Base-by-base conservation (phyloP, 768 basidiomycete genomes). In the Russula ochroleuca region DNA sequence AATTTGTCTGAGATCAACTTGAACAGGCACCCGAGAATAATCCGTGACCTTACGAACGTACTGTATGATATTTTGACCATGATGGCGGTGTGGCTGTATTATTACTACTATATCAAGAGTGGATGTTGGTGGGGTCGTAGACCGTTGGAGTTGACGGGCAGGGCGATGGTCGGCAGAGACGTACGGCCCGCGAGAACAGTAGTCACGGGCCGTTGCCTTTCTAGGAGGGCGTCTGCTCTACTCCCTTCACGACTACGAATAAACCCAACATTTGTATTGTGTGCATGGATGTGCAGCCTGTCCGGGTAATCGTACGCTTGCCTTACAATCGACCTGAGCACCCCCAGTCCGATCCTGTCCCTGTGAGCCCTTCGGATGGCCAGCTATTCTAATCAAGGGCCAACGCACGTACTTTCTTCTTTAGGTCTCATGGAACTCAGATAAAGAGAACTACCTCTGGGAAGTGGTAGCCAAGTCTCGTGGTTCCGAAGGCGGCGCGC, bases 381-480 rank as follows among this genome's bases (percentile, higher is more conserved):
- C 14, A 23, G 33, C 7, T 23, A 25, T 31, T 49, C 37, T 31
- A 31, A 37, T 15, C 55, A 17, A 23, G 14, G 31, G 7, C 50
- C 59, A 50, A 50, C 10, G 19, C 25, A 38, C 21, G 35, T 25
- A 25, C 15, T 33, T 21, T 55, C 23, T 57, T 48, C 61, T 52
- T 59, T 70, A 93, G 91, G 86, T 94, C 73, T 86, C 89, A 77
- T 94, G 92, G 92, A 90, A 82, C 48, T 68, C 82, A 9, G 89
- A 92, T 62, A 94, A 93, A 73, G 92, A 92, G 50, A 86, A 87
- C 65, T 83, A 90, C 7, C 77, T 94, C 9, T 94, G 92, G 92
- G 90, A 91, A 73, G 88, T 90, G 49, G 92, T 94, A 66, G 86
- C 90, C 58, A 81, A 84, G 69, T 90, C 89, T 38, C 81, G 90